phyloP scores from a whole-genome alignment of 805 yeast species.

The Saturnispora bothae region DNA sequence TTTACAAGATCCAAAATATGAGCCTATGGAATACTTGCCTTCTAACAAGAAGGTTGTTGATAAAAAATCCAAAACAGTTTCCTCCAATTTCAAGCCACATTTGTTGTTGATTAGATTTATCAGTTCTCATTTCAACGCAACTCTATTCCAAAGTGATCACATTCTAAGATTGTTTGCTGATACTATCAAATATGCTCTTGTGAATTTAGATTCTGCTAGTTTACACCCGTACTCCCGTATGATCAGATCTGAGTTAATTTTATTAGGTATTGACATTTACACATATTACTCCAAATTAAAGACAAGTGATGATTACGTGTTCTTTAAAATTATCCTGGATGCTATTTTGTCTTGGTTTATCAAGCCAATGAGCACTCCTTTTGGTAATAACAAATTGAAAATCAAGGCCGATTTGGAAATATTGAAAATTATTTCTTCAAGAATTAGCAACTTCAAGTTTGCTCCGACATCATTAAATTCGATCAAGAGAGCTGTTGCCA shows the following conservation, averaged over 20 bases:
- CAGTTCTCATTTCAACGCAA: conserved; percentile 70
- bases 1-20: conserved; percentile 45
- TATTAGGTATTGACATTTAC: conserved; percentile 57
- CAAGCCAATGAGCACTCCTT: conserved; percentile 57
- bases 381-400: conserved; percentile 69
- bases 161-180: conserved; percentile 59
- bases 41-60: conserved; percentile 53
- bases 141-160: conserved; percentile 60
- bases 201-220: conserved; percentile 47
- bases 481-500: conserved; percentile 42
- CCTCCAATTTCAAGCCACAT: conserved; percentile 52
- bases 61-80: conserved; percentile 39
- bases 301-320: conserved; percentile 32
- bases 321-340: conserved; percentile 46
- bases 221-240: conserved; percentile 74
- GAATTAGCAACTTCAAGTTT: conserved; percentile 17
- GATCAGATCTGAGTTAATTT: conserved; percentile 62
- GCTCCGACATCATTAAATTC: conserved; percentile 24
- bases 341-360: conserved; percentile 77
- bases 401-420: conserved; percentile 58
- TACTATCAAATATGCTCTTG: conserved; percentile 46
- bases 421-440: conserved; percentile 41
- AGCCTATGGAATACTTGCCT: conserved; percentile 83
- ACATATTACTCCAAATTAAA: conserved; percentile 41
- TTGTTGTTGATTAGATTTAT: conserved; percentile 55